phyloP scores from a whole-genome alignment of 2,329 filamentous ascomycete genomes.

The Curvularia sp. region DNA sequence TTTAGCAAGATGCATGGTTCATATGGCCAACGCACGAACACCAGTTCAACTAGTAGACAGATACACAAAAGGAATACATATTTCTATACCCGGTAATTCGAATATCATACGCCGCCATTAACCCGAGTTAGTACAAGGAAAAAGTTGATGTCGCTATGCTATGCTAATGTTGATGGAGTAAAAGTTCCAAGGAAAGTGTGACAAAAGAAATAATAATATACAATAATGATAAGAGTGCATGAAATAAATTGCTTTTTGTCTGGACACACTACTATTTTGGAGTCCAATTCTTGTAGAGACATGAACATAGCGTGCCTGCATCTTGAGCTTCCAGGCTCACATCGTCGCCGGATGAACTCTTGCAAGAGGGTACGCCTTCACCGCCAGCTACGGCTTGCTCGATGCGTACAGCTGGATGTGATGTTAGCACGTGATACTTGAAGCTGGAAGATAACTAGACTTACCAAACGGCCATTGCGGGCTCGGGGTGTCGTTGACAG shows the following conservation, averaged over 20 bases:
- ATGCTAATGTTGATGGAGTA: conserved; percentile 1
- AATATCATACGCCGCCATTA: conserved; percentile 10
- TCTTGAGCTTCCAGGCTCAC: conserved; percentile 49
- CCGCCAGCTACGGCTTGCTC: conserved; percentile 60
- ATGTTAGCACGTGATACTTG: conserved; percentile 14
- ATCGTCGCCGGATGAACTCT: conserved; percentile 48
- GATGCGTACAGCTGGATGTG: conserved; percentile 59
- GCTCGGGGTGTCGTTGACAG: conserved; percentile 38
- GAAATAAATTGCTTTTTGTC: conserved; percentile 5
- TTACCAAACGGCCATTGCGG: conserved; percentile 48
- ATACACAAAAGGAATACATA: not conserved
- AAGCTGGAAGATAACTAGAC: not conserved
- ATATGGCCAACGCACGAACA: not conserved
- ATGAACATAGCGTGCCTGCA: conserved; percentile 51
- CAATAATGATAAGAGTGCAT: not conserved
- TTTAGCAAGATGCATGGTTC: not conserved
- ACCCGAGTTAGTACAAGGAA: not conserved
- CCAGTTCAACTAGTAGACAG: not conserved
- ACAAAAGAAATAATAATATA: conserved; percentile 15
- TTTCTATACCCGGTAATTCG: not conserved
- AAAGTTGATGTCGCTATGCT: not conserved
- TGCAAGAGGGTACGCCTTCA: conserved; percentile 62
- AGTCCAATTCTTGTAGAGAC: conserved; percentile 56
- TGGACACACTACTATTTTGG: conserved; percentile 11
- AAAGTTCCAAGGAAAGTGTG: not conserved